Base-by-base conservation (phyloP, 2,329 filamentous ascomycete species). In the Zymoseptoria crescenta region DNA sequence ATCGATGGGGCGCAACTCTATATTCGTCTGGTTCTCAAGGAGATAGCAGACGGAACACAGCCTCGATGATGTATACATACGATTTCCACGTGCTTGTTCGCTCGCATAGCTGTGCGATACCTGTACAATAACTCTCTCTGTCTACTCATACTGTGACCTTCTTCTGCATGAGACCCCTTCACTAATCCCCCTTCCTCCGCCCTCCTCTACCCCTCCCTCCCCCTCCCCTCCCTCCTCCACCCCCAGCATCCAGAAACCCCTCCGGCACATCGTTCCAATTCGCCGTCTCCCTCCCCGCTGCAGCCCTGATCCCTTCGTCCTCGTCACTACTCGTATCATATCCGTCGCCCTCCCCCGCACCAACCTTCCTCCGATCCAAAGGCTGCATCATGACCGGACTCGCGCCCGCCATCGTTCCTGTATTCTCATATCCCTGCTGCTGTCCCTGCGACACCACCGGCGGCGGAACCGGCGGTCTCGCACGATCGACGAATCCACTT, bases 261-360 rank as follows among this genome's bases (percentile, higher is more conserved):
- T 77, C 77, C 13, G 78, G 78, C 4, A 80, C 69, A 59, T 80
- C 78, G 57, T 80, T 80, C 77, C 77, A 80, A 56, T 78, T 75
- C 50, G 68, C 69, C 8, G 72, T 76, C 52, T 24, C 61, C n/a
- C n/a, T 52, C n/a, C 53, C 51, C 7, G 20, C 53, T 21, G 35
- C 49, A 19, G 56, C 49, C 55, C 50, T n/a, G n/a, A n/a, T 45
- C 20, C 29, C 52, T 45, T 8, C 28, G 69, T 63, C 68, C 69
- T 21, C 69, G 52, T 67, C 64, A 55, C 64, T 64, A 16, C 55
- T 59, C 13, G 65, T 65, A 52, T 64, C 59, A 55, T 65, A 66
- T 50, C 73, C 73, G n/a, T 73, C 73, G n/a, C 76, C 75, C 48
- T 73, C 74, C 41, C 52, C 58, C 29, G 51, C 54, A 30, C 52